These are phyloP conservation scores for Aspergillus bridgeri DNA, from an alignment of 495 filamentous ascomycete species.

Conservation along the genomic window DNA sequence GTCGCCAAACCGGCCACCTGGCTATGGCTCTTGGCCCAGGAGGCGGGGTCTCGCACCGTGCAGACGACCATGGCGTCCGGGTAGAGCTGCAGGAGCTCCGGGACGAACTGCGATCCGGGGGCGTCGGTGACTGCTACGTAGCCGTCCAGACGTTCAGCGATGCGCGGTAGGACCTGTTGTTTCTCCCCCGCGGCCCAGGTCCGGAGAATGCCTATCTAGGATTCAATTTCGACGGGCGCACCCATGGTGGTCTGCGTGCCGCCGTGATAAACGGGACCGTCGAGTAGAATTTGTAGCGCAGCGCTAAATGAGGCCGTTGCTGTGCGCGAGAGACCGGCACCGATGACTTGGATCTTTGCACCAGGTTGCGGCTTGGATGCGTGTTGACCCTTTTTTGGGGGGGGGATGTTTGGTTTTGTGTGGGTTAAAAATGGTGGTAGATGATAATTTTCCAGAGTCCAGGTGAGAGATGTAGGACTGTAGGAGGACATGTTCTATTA, in stretches of 20 bases:
- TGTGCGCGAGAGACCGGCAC: slow-evolving; percentile 50
- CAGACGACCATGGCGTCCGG: slow-evolving; percentile 29
- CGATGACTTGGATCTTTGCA: slow-evolving; percentile 40
- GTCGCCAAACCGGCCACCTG: slow-evolving; percentile 10
- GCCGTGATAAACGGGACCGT: slow-evolving; percentile 16
- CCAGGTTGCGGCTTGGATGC: slow-evolving; percentile 16
- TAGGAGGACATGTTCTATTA: too few species aligned
- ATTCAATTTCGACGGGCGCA: slow-evolving; percentile 17
- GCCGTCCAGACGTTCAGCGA: slow-evolving; percentile 65
- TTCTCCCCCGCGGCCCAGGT: slow-evolving; percentile 13
- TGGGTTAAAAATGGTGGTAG: too few species aligned
- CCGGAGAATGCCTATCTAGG: slow-evolving; percentile 20
- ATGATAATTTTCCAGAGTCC: too few species aligned
- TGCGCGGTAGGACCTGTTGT: slow-evolving; percentile 66
- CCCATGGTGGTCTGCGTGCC: slow-evolving; percentile 26
- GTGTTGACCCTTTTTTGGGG: slow-evolving; percentile 18
- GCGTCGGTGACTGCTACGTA: slow-evolving; percentile 52
- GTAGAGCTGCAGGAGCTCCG: slow-evolving; percentile 27
- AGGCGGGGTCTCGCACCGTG: slow-evolving; percentile 21
- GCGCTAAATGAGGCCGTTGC: slow-evolving; percentile 47
- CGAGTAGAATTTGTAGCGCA: slow-evolving; percentile 44
- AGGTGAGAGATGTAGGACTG: too few species aligned
- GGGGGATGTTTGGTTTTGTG: background rate
- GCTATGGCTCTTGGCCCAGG: slow-evolving; percentile 24
- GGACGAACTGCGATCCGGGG: slow-evolving; percentile 24